Base-by-base conservation (phyloP, 2,329 filamentous ascomycete genomes). In the Ceratocystis cubensis region DNA sequence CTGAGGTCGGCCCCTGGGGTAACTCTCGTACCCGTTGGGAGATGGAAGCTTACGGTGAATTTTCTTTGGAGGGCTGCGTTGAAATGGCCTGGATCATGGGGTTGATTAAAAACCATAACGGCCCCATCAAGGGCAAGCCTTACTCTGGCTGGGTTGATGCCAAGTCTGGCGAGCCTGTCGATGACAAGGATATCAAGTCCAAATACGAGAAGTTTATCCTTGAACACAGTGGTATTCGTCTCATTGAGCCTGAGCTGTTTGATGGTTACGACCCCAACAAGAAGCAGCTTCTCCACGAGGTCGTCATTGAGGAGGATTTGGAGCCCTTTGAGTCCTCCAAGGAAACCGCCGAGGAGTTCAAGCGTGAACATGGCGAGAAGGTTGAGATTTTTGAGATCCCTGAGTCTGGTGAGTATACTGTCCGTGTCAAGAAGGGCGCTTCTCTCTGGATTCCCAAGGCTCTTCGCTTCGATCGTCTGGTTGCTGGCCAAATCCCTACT, bases 31-130 rank as follows among this genome's bases (percentile, higher is more conserved):
- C 94, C 59, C 87, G 94, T 69, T 99, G 94, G 94, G 94, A 99
- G 80, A 99, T 99, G 93, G 94, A 99, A 76, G 92, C 94, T 1
- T 87, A 92, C 71, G 94, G 94, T 74, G 84, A 96, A 74, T 99
- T 99, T 80, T 97, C 94, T 7, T 84, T 99, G 15, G 95, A 99
- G 77, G 94, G 94, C 37, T 97, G 94, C 73, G 88, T 99, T 69
- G 94, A 99, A 78, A 99, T 99, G 94, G 92, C 94, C 41, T 99
- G 94, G 94, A 91, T 99, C 76, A 99, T 97, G 93, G 94, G 94
- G 74, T 85, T 97, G 68, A 97, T 99, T 80, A 96, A 93, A 82
- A 96, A 99, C 77, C 90, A 96, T 81, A 97, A 97, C 72, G 94
- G 94, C 20, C 87, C 88, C 41, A 85, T 99, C 75, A 99, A 99